phyloP scores from a whole-genome alignment of 192 early-diverging fungal species.

The Entomortierella beljakovae region DNA sequence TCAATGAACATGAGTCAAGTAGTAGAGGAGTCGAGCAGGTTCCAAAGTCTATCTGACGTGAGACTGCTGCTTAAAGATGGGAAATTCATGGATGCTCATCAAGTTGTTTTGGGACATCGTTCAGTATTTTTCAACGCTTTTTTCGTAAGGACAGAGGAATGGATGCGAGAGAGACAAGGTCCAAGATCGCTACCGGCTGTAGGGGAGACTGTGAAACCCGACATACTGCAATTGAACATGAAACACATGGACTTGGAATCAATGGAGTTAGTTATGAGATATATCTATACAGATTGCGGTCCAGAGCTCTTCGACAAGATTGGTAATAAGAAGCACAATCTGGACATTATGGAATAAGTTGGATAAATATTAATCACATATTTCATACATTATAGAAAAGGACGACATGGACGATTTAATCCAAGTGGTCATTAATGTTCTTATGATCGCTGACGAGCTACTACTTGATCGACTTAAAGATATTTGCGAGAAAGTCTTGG shows the following conservation, averaged over 20 bases:
- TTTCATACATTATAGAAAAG: slow-evolving; percentile 24
- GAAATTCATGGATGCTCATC: slow-evolving; percentile 50
- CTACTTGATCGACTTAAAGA: slow-evolving; percentile 63
- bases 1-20: slow-evolving; percentile 24
- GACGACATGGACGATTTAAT: slow-evolving; percentile 60
- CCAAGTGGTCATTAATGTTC: slow-evolving; percentile 63
- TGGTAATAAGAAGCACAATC: neutral
- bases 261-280: slow-evolving; percentile 63
- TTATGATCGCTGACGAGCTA: slow-evolving; percentile 74
- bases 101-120: slow-evolving; percentile 65
- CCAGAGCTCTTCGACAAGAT: slow-evolving; percentile 53
- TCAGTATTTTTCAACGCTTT: slow-evolving; percentile 77
- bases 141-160: slow-evolving; percentile 59
- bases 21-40: neutral
- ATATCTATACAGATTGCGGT: slow-evolving; percentile 66
- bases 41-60: slow-evolving; percentile 26
- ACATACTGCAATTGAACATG: slow-evolving; percentile 59
- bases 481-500: slow-evolving; percentile 51
- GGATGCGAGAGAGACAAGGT: slow-evolving; percentile 57
- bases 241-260: slow-evolving; percentile 61
- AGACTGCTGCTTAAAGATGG: slow-evolving; percentile 51
- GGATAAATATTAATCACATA: neutral
- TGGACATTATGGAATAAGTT: neutral
- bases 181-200: neutral
- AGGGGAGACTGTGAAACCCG: neutral